A percentile compares a stretch with the other conserved stretches of the same genome.
Conservation (phyloP, 23 red algal genomes). For the Agarophyton chilense region DNA sequence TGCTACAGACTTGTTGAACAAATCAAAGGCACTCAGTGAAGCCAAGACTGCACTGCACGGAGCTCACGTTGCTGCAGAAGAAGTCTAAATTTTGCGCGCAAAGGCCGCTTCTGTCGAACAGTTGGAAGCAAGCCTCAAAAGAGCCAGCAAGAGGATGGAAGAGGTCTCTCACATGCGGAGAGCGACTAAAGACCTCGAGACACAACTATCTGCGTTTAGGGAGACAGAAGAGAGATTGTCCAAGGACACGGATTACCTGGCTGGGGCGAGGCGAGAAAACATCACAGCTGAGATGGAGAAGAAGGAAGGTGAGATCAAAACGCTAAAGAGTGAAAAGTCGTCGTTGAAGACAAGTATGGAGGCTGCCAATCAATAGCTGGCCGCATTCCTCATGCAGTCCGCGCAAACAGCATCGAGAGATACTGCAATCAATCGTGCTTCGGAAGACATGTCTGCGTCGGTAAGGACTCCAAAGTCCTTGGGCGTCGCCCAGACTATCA, state of each 20-base stretch:
- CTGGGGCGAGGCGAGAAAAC: too few species aligned
- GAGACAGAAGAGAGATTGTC: slow-evolving; percentile 39
- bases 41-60: slow-evolving; percentile 22
- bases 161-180: slow-evolving; percentile 42
- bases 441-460: slow-evolving; percentile 13
- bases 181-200: slow-evolving; percentile 43
- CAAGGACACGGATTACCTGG: slow-evolving; percentile 40
- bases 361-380: slow-evolving; percentile 42
- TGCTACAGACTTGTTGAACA: slow-evolving; percentile 12
- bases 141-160: slow-evolving; percentile 58
- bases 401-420: slow-evolving; percentile 5
- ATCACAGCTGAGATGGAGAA: slow-evolving; percentile 42
- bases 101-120: slow-evolving; percentile 44
- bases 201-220: slow-evolving; percentile 39
- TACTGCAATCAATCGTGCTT: neutral
- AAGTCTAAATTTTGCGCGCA: slow-evolving; percentile 43
- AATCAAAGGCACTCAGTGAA: slow-evolving; percentile 38
- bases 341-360: slow-evolving; percentile 23
- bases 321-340: neutral
- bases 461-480: neutral
- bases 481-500: neutral
- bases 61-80: slow-evolving; percentile 52
- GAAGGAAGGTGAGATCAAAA: slow-evolving; percentile 37
- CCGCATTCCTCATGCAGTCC: slow-evolving; percentile 33
- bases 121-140: slow-evolving; percentile 51